These are phyloP conservation scores for Eucalyptus regnans DNA, from an alignment of 345 rosid genomes.

Conservation along the genomic window DNA sequence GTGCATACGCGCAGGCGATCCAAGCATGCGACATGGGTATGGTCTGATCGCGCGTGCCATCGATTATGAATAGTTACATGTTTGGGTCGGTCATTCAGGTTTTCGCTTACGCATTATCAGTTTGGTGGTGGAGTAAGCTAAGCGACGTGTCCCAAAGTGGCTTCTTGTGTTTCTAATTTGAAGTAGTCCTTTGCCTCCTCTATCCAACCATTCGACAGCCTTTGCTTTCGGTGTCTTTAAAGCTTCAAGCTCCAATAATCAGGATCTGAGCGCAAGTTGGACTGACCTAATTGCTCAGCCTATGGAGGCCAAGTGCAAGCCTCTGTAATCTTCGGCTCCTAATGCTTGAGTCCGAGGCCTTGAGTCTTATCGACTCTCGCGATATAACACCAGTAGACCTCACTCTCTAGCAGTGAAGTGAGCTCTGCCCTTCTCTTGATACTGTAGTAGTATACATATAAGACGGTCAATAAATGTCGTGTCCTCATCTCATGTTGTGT, in stretches of 20 bases:
- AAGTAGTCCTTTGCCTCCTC: neutral
- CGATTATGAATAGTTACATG: neutral
- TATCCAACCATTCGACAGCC: neutral
- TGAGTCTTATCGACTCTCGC: neutral
- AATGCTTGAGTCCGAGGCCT: neutral
- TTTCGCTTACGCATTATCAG: neutral
- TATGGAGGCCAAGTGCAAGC: neutral
- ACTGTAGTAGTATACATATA: neutral
- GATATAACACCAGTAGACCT: neutral
- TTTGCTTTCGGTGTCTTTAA: neutral
- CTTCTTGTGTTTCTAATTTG: neutral
- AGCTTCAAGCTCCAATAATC: neutral
- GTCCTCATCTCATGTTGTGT: neutral
- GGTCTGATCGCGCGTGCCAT: neutral
- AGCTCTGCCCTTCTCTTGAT: neutral
- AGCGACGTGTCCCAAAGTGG: neutral
- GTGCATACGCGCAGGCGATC: neutral
- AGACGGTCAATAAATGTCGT: neutral
- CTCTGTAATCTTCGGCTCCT: neutral
- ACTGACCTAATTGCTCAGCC: neutral
- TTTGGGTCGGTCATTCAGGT: neutral
- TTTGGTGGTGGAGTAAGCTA: neutral
- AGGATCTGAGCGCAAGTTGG: neutral
- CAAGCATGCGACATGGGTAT: neutral
- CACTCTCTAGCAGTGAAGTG: neutral